Conservation (phyloP, 139 green algal genomes). For the Closterium sp. region DNA sequence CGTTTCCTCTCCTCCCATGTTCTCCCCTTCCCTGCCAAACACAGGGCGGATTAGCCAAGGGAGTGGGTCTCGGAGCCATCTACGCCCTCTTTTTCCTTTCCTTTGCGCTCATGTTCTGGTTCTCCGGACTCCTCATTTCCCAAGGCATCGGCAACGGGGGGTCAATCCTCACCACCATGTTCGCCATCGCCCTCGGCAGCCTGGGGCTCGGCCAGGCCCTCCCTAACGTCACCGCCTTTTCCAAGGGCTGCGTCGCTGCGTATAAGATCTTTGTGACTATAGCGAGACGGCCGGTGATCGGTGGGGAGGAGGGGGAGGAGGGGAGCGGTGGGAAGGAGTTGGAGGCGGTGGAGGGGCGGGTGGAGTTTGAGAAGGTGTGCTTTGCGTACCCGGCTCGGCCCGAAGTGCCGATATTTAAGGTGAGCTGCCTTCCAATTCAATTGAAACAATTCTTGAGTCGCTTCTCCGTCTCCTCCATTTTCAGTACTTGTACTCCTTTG, state of each 20-base stretch:
- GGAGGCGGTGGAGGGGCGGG: constrained; percentile 6
- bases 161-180: constrained; percentile 63
- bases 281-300: constrained; percentile 13
- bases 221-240: constrained; percentile 20
- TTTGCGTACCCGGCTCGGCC: constrained; percentile 45
- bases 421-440: constrained; percentile 41
- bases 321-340: not conserved
- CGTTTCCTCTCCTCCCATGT: too few relatives aligned
- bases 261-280: constrained; percentile 37
- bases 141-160: not conserved
- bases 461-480: too few relatives aligned
- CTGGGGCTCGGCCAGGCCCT: not conserved
- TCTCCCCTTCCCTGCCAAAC: not conserved
- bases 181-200: constrained; percentile 19
- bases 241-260: not conserved
- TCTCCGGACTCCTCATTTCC: constrained; percentile 20
- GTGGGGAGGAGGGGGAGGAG: not conserved
- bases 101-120: constrained; percentile 72
- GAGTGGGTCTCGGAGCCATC: constrained; percentile 40
- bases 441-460: not conserved
- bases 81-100: constrained; percentile 67
- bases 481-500: too few relatives aligned
- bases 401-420: constrained; percentile 35
- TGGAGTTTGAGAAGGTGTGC: constrained; percentile 37
- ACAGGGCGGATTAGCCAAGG: constrained; percentile 6